Conservation (phyloP, 1,284 basidiomycete genomes). For the Pseudozyma pruni region DNA sequence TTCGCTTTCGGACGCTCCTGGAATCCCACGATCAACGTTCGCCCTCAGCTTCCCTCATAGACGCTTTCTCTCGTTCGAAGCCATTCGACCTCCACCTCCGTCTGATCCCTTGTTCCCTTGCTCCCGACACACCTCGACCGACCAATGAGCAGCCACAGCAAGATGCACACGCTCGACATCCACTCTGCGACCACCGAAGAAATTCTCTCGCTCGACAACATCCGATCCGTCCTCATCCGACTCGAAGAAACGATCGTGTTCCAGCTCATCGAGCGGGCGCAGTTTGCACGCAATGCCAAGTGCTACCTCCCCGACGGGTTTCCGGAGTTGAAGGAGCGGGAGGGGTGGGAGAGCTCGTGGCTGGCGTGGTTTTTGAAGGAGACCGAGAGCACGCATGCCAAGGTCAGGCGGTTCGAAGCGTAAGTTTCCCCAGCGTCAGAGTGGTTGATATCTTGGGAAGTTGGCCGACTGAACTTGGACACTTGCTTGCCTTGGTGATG, state of each 20-base stretch:
- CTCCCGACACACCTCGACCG: too few relatives aligned
- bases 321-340: constrained; percentile 74
- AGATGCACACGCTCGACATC: constrained; percentile 57
- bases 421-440: constrained; percentile 13
- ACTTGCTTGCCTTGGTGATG: background rate
- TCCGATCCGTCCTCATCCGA: constrained; percentile 84
- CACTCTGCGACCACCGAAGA: constrained; percentile 49
- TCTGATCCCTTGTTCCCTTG: too few relatives aligned
- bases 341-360: constrained; percentile 85
- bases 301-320: constrained; percentile 87
- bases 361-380: constrained; percentile 97
- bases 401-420: constrained; percentile 46
- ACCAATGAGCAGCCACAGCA: constrained; percentile 46
- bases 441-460: too few relatives aligned
- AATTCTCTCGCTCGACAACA: constrained; percentile 82
- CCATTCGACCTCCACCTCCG: too few relatives aligned
- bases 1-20: too few relatives aligned
- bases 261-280: constrained; percentile 88
- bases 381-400: constrained; percentile 87
- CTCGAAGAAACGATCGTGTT: constrained; percentile 99
- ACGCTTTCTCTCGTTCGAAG: too few relatives aligned
- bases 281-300: constrained; percentile 91
- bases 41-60: too few relatives aligned
- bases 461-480: background rate
- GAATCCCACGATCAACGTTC: too few relatives aligned